Base-by-base conservation (phyloP, 1,284 basidiomycete genomes). In the Sanghuangporus weigelae region DNA sequence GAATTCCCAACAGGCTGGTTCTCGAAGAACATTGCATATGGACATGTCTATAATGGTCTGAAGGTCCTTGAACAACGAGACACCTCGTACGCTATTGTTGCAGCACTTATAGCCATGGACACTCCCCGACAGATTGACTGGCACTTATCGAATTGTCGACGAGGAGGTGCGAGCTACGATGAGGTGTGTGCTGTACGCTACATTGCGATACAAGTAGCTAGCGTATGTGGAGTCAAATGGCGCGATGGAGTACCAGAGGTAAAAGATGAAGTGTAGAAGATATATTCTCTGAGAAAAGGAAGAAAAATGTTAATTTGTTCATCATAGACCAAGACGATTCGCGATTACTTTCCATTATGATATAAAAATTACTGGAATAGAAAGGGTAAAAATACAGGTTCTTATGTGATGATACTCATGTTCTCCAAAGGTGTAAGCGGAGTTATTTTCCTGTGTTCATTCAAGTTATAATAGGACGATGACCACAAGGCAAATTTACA, bases 61-160 rank as follows among this genome's bases (percentile, higher is more conserved):
- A 67, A 69, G 0, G 68, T 69, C 7, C 71, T 72, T 1, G 67
- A 69, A 3, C 63, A 69, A 2, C 64, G 65, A 38, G 74, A 76
- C 36, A 76, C 75, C 0, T 75, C 75, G 2, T 76, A 73, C 60
- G 68, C 70, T 11, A 71, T 76, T 66, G 71, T 77, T 6, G 67
- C 75, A 0, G 74, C 73, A 0, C 67, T 77, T 36, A 70, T 77
- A 59, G 70, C 75, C 16, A 72, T 69, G 59, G 75, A 77, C 61
- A 69, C 72, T 16, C 75, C 74, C 0, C 66, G 66, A 4, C 75
- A 77, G 67, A 69, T 73, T 55, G 68, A 31, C 31, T 77, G 75
- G 75, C 75, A 77, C 46, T 51, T 76, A 49, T 53, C 63, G 36
- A 63, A 60, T 39, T 60, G 57, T 31, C 19, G 57, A 14, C 55